A percentile compares a stretch with the other conserved stretches of the same genome.
phyloP scores from a whole-genome alignment of 1,284 basidiomycete genomes.

The Chalciporus sp. region DNA sequence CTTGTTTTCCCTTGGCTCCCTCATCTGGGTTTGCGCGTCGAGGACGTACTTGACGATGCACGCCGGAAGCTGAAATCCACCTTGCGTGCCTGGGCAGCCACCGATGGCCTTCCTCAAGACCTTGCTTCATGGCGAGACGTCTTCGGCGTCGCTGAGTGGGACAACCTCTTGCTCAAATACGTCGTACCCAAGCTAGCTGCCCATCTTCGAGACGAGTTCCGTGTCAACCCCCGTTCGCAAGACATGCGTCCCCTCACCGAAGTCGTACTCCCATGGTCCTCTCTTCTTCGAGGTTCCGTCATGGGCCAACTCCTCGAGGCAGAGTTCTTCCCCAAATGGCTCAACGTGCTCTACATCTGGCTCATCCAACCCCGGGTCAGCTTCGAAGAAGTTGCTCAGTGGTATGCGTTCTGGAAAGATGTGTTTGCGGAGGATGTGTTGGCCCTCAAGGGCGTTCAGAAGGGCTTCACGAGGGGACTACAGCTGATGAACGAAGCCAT shows the following conservation, averaged over 20 bases:
- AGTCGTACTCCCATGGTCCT: constrained; percentile 74
- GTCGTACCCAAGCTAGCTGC: constrained; percentile 88
- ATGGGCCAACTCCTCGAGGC: constrained; percentile 82
- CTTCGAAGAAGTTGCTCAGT: constrained; percentile 88
- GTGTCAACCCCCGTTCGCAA: constrained; percentile 87
- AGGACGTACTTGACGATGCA: constrained; percentile 82
- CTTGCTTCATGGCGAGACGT: constrained; percentile 83
- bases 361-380: constrained; percentile 81
- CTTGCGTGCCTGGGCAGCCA: constrained; percentile 78
- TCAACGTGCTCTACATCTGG: constrained; percentile 91
- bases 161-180: constrained; percentile 86
- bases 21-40: constrained; percentile 77
- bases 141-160: constrained; percentile 84
- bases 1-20: constrained; percentile 97
- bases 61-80: constrained; percentile 81
- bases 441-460: constrained; percentile 62
- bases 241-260: constrained; percentile 81
- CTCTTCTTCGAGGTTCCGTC: constrained; percentile 73
- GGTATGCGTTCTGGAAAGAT: constrained; percentile 90
- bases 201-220: constrained; percentile 80
- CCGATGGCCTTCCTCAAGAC: constrained; percentile 76
- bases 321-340: constrained; percentile 97
- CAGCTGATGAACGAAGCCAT: constrained; percentile 94
- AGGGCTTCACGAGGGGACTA: constrained; percentile 84
- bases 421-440: constrained; percentile 74